A percentile compares a stretch with the other conserved stretches of the same genome.
phyloP scores from a whole-genome alignment of 306 rosid species.

The Cercis canadensis region DNA sequence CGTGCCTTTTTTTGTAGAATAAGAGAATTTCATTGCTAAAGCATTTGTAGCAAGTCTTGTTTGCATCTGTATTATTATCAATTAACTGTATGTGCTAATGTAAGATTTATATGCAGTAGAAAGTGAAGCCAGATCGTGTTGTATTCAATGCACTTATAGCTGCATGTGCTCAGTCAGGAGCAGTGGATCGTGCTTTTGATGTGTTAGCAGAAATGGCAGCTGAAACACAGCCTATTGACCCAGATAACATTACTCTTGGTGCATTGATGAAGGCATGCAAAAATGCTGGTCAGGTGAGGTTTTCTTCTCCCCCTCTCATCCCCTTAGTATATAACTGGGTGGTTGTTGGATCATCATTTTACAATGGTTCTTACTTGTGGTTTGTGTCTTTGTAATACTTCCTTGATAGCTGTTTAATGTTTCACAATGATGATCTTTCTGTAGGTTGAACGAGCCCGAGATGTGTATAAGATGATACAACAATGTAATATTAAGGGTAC shows the following conservation, averaged over 20 bases:
- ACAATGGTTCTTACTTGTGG: slow-evolving; percentile 9
- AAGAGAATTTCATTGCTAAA: neutral
- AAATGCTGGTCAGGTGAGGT: slow-evolving; percentile 86
- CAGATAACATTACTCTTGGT: slow-evolving; percentile 91
- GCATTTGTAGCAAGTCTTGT: slow-evolving; percentile 3
- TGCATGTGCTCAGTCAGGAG: slow-evolving; percentile 96
- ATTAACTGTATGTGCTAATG: slow-evolving; percentile 59
- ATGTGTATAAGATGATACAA: slow-evolving; percentile 82
- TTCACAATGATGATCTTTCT: slow-evolving; percentile 11
- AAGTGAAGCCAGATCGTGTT: slow-evolving; percentile 99
- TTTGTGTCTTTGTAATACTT: slow-evolving; percentile 23
- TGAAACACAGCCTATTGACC: slow-evolving; percentile 83
- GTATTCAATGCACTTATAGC: slow-evolving; percentile 98
- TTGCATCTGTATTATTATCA: slow-evolving; percentile 22
- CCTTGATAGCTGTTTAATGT: slow-evolving; percentile 27
- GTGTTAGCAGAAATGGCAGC: slow-evolving; percentile 90
- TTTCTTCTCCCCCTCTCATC: slow-evolving; percentile 16
- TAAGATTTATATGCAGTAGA: slow-evolving; percentile 92
- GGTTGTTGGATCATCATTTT: slow-evolving; percentile 18
- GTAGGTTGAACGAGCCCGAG: slow-evolving; percentile 85
- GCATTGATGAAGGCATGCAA: slow-evolving; percentile 91
- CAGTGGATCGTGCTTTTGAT: slow-evolving; percentile 97
- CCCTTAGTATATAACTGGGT: slow-evolving; percentile 6
- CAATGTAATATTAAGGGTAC: slow-evolving; percentile 74
- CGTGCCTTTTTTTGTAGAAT: neutral